phyloP scores from a whole-genome alignment of 23 red algal species.

The Cyanidioschyzon merolae region DNA sequence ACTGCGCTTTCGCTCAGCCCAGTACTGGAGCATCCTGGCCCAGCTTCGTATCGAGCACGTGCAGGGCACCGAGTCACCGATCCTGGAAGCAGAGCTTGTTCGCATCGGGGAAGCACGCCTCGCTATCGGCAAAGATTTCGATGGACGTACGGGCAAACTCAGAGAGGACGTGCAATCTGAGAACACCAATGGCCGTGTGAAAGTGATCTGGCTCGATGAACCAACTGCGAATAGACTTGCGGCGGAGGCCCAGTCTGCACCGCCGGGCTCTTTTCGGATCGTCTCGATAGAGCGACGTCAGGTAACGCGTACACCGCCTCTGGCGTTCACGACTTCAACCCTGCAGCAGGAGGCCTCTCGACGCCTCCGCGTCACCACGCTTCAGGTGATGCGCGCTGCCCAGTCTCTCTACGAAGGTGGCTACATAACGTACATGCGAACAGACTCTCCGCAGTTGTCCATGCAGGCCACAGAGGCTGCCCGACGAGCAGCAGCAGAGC shows the following conservation, averaged over 20 bases:
- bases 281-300: constrained; percentile 21
- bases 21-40: constrained; percentile 41
- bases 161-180: constrained; percentile 8
- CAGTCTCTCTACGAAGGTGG: constrained; percentile 85
- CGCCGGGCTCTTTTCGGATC: not conserved
- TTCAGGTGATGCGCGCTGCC: constrained; percentile 63
- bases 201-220: constrained; percentile 22
- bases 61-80: not conserved
- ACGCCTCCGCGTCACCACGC: constrained; percentile 51
- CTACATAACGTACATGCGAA: constrained; percentile 97
- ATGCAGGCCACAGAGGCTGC: constrained; percentile 54
- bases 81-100: constrained; percentile 3
- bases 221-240: constrained; percentile 19
- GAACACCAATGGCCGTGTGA: not conserved
- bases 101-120: constrained; percentile 28
- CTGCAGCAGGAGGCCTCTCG: constrained; percentile 80
- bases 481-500: constrained; percentile 22
- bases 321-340: constrained; percentile 82
- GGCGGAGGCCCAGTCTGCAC: constrained; percentile 4
- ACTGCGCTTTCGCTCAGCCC: constrained; percentile 38
- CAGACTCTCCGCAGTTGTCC: constrained; percentile 68
- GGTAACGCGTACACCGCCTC: constrained; percentile 29
- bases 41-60: not conserved
- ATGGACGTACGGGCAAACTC: constrained; percentile 43
- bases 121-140: constrained; percentile 83